Conservation (phyloP, 2,329 filamentous ascomycete species). For the Phaeosphaeriaceae sp. region DNA sequence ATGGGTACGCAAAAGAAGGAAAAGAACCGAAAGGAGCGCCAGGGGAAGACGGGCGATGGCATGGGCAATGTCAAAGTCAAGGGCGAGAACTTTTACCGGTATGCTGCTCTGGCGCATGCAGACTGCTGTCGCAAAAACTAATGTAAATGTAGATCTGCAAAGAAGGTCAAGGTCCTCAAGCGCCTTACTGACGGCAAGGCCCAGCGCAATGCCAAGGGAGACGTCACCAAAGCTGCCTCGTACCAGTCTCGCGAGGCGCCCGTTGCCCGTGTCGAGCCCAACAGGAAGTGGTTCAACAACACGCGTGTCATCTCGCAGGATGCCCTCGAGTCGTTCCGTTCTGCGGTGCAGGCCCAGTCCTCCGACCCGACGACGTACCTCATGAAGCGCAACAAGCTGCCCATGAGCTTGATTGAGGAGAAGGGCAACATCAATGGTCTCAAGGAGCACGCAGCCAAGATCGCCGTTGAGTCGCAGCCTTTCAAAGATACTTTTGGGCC, state of each 20-base stretch:
- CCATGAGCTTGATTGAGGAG: constrained; percentile 91
- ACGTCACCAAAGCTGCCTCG: constrained; percentile 82
- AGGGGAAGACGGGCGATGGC: constrained; percentile 85
- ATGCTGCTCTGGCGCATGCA: constrained; percentile 1
- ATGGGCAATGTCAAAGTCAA: constrained; percentile 92
- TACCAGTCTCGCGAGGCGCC: constrained; percentile 86
- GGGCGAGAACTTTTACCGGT: constrained; percentile 95
- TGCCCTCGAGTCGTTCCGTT: constrained; percentile 83
- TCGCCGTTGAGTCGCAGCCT: constrained; percentile 84
- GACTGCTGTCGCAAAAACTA: background rate
- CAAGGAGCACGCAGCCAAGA: constrained; percentile 93
- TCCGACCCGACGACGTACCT: constrained; percentile 92
- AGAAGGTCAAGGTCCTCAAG: constrained; percentile 87
- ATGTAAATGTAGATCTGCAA: constrained; percentile 62
- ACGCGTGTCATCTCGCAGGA: constrained; percentile 90
- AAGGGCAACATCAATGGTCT: constrained; percentile 76
- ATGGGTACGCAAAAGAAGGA: constrained; percentile 97
- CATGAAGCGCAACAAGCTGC: constrained; percentile 96
- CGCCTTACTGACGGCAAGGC: constrained; percentile 89
- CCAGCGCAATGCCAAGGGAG: constrained; percentile 79
- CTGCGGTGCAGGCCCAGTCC: constrained; percentile 89
- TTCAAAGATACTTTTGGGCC: constrained; percentile 92
- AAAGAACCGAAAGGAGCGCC: constrained; percentile 77
- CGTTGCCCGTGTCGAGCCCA: constrained; percentile 87
- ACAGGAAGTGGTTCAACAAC: constrained; percentile 98